These are phyloP conservation scores for Larix kaempferi DNA, from an alignment of 75 land plant genomes.

Conservation along the genomic window DNA sequence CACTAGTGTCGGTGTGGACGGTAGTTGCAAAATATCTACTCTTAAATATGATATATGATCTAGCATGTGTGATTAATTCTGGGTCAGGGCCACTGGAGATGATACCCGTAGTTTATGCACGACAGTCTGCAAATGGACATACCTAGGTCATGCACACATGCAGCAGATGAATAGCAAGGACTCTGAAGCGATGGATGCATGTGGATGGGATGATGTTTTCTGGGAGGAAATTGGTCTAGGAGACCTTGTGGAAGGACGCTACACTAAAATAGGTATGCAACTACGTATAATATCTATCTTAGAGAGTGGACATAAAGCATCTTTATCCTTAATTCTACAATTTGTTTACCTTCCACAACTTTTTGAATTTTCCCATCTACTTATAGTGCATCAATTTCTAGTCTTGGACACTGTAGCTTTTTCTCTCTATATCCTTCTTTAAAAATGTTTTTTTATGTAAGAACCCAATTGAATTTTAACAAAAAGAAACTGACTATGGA, in stretches of 20 bases:
- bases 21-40: background rate
- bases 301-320: background rate
- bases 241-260: slow-evolving; percentile 94
- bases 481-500: no score
- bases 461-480: no score
- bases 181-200: slow-evolving; percentile 74
- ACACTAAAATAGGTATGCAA: slow-evolving; percentile 89
- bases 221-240: slow-evolving; percentile 98
- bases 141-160: slow-evolving; percentile 97
- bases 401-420: background rate
- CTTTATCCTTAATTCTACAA: background rate
- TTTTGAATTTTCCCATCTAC: background rate
- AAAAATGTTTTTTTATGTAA: no score
- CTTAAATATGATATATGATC: background rate
- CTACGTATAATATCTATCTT: background rate
- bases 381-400: background rate
- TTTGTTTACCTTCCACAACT: background rate
- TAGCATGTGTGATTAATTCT: slow-evolving; percentile 6
- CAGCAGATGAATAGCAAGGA: slow-evolving; percentile 49
- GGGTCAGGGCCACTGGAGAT: slow-evolving; percentile 92
- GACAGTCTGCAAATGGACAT: slow-evolving; percentile 96
- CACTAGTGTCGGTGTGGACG: no score
- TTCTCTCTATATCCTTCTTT: background rate
- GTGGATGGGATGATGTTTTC: slow-evolving; percentile 99
- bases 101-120: slow-evolving; percentile 96